Evolutionary conservation across 768 basidiomycete genomes (phyloP), one percentile per base, ranked within the genome.

Genomic region (Pleurotus tuoliensis): DNA sequence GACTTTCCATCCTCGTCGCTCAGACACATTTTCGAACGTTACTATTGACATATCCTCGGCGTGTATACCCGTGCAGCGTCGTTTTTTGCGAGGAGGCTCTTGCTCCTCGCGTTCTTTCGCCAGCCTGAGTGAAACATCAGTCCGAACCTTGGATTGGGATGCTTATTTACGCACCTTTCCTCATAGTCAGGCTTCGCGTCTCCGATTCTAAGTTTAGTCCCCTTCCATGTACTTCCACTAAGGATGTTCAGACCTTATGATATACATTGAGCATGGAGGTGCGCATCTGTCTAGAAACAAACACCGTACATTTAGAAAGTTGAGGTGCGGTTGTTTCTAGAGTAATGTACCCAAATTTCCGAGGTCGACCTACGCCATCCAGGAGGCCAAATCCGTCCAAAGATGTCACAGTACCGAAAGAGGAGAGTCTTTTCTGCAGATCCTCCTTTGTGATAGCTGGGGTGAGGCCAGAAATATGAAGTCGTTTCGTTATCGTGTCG

Each of bases 211-310:
- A 94, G 71, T 61, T 88, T 92, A 18, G 90, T 73, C n/a, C 92
- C 92, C 71, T 92, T 93, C 89, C 90, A 94, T 0, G 82, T 89
- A 5, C 88, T 83, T 34, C 92, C 92, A 58, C 87, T 92, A 24
- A 94, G 77, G 2, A 83, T 67, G 65, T 83, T 92, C 67, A 90
- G 74, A 68, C 90, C 90, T 92, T 44, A 34, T 8, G 2, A 11
- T 34, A 5, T 27, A 48, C 16, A 51, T 52, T 22, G 49, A 37
- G 44, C 30, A 34, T 34, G 30, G 54, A 44, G 47, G 18, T 56
- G 47, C 46, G 57, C 15, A 39, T 24, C 53, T 51, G 12, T 46
- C 43, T 8, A 22, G 12, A 34, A 8, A 56, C 8, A 43, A 45
- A 20, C 8, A 6, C 70, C 82, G 57, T 62, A 91, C 91, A 93